A percentile compares a stretch with the other conserved stretches of the same genome.
Evolutionary conservation across 2,329 filamentous ascomycete genomes (phyloP).

Genomic region (Sarocladiaceae sp.): DNA sequence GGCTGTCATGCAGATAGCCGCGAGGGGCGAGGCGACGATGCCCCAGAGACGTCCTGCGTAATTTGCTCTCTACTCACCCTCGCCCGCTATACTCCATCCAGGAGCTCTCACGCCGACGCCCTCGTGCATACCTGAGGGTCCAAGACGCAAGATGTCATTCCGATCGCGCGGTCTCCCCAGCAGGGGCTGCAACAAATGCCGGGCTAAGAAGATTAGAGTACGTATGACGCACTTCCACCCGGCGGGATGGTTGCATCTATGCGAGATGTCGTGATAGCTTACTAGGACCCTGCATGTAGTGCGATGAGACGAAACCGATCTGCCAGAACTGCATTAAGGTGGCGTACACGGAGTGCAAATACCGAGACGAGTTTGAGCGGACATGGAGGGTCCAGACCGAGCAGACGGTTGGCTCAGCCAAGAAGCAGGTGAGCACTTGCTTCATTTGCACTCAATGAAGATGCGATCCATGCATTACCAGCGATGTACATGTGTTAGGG

Average conservation of each 20-base stretch:
- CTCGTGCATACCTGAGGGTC: too few species aligned
- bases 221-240: background rate
- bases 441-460: too few species aligned
- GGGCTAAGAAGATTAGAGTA: conserved; percentile 4
- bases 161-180: conserved; percentile 1
- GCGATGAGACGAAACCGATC: conserved; percentile 16
- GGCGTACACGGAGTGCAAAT: conserved; percentile 7
- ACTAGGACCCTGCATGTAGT: conserved; percentile 10
- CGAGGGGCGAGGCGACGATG: background rate
- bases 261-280: background rate
- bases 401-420: background rate
- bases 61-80: too few species aligned
- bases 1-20: background rate
- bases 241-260: background rate
- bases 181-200: conserved; percentile 6
- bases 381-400: conserved; percentile 9
- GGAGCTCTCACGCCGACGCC: too few species aligned
- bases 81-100: background rate
- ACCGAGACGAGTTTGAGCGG: conserved; percentile 10
- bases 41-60: too few species aligned
- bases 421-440: too few species aligned
- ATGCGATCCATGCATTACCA: too few species aligned
- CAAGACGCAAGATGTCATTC: background rate
- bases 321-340: conserved; percentile 14
- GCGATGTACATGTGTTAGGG: too few species aligned